Evolutionary conservation across 2,329 filamentous ascomycete species (phyloP).

Genomic region (Ophiostoma australiae): DNA sequence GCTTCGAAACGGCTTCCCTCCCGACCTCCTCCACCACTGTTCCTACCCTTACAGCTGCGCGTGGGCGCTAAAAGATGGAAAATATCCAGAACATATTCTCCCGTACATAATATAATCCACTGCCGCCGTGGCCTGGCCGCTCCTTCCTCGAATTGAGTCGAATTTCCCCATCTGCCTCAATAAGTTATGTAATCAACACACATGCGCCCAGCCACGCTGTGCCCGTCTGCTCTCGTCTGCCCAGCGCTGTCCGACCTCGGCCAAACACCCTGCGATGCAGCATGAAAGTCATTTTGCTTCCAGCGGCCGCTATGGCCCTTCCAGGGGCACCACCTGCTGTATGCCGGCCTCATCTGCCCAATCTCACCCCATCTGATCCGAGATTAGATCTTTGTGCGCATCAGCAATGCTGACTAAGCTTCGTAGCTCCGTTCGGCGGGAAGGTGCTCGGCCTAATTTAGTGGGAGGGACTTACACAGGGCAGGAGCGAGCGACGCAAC

Average conservation of each 20-base stretch:
- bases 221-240: not conserved
- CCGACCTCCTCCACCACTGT: not conserved
- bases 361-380: not conserved
- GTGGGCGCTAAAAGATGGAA: not conserved
- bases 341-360: not conserved
- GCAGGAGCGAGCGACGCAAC: not conserved
- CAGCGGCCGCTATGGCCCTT: not conserved
- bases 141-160: not conserved
- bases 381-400: constrained; percentile 7
- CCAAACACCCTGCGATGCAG: not conserved
- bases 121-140: too few relatives aligned
- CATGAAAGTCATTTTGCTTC: not conserved
- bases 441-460: not conserved
- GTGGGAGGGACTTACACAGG: constrained; percentile 12
- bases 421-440: constrained; percentile 7
- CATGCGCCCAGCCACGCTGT: not conserved
- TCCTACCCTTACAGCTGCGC: not conserved
- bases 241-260: not conserved
- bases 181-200: constrained; percentile 1
- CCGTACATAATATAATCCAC: not conserved
- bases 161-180: not conserved
- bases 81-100: not conserved
- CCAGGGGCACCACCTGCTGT: not conserved
- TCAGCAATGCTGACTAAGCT: not conserved
- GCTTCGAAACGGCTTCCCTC: not conserved